A percentile compares a stretch with the other conserved stretches of the same genome.
phyloP scores from a whole-genome alignment of 257 asterid genomes.

The Osmanthus fragrans region DNA sequence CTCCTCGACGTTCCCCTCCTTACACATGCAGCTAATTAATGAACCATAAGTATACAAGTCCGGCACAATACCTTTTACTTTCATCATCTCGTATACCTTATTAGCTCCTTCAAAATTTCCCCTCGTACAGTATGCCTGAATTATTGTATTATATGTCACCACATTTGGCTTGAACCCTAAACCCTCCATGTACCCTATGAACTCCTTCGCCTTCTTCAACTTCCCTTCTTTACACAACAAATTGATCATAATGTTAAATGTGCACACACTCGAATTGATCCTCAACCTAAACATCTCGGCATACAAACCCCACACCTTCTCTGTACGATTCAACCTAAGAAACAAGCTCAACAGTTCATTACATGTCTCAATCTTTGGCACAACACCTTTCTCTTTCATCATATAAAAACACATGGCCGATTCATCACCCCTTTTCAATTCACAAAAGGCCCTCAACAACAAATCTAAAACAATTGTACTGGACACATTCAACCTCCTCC shows the following conservation, averaged over 20 bases:
- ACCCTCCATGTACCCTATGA: slow-evolving; percentile 44
- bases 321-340: slow-evolving; percentile 31
- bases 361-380: slow-evolving; percentile 51
- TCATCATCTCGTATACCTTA: slow-evolving; percentile 39
- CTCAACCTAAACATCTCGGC: slow-evolving; percentile 47
- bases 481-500: slow-evolving; percentile 37
- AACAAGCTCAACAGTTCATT: slow-evolving; percentile 49
- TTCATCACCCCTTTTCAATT: slow-evolving; percentile 44
- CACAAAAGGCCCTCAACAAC: slow-evolving; percentile 49
- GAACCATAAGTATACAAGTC: slow-evolving; percentile 50
- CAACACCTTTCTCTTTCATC: slow-evolving; percentile 37
- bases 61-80: slow-evolving; percentile 36
- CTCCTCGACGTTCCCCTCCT: slow-evolving; percentile 37
- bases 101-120: slow-evolving; percentile 45
- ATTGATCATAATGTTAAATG: slow-evolving; percentile 55
- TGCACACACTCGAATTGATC: slow-evolving; percentile 39
- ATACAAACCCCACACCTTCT: slow-evolving; percentile 42
- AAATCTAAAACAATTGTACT: slow-evolving; percentile 53
- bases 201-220: slow-evolving; percentile 45
- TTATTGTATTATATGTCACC: slow-evolving; percentile 52
- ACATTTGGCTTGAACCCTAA: slow-evolving; percentile 48
- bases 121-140: slow-evolving; percentile 38
- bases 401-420: slow-evolving; percentile 45
- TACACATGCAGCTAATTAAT: slow-evolving; percentile 43
- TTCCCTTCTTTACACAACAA: slow-evolving; percentile 56